Conservation (phyloP, 208 protist species). For the Wallacemonas sp. region DNA sequence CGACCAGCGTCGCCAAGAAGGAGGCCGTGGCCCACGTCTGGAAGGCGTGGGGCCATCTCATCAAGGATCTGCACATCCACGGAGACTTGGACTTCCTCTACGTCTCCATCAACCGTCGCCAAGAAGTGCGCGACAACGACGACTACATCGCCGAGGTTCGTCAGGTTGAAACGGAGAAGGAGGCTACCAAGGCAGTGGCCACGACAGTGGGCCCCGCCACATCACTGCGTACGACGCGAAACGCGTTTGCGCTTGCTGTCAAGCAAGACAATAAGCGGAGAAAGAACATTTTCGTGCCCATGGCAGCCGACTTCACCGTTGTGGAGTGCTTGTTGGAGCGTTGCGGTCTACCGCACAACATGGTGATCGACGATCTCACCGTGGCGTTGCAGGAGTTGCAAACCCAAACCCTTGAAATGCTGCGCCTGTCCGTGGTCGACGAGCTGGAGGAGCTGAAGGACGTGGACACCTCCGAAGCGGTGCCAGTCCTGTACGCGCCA, state of each 20-base stretch:
- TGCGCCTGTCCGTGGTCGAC: constrained; percentile 64
- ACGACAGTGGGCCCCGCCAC: not conserved
- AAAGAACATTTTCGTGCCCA: constrained; percentile 35
- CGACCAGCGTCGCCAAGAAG: constrained; percentile 10
- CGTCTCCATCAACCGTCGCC: constrained; percentile 59
- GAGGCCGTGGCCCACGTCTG: constrained; percentile 72
- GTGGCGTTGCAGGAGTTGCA: constrained; percentile 73
- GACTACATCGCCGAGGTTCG: constrained; percentile 55
- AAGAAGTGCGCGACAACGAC: constrained; percentile 53
- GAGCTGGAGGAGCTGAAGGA: constrained; percentile 21
- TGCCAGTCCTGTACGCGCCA: constrained; percentile 86
- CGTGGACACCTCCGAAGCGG: constrained; percentile 21
- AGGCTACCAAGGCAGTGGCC: constrained; percentile 13
- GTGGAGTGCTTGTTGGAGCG: constrained; percentile 83
- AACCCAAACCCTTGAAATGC: constrained; percentile 63
- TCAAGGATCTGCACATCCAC: constrained; percentile 86
- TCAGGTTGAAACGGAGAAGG: constrained; percentile 29
- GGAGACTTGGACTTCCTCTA: constrained; percentile 85
- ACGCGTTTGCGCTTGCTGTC: constrained; percentile 6
- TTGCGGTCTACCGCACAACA: constrained; percentile 77
- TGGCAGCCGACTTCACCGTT: constrained; percentile 77
- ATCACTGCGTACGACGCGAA: constrained; percentile 13
- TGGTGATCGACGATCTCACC: constrained; percentile 85
- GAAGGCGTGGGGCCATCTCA: constrained; percentile 81
- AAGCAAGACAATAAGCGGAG: constrained; percentile 17